These are phyloP conservation scores for Croton setiger DNA, from an alignment of 441 rosid species.

Conservation along the genomic window DNA sequence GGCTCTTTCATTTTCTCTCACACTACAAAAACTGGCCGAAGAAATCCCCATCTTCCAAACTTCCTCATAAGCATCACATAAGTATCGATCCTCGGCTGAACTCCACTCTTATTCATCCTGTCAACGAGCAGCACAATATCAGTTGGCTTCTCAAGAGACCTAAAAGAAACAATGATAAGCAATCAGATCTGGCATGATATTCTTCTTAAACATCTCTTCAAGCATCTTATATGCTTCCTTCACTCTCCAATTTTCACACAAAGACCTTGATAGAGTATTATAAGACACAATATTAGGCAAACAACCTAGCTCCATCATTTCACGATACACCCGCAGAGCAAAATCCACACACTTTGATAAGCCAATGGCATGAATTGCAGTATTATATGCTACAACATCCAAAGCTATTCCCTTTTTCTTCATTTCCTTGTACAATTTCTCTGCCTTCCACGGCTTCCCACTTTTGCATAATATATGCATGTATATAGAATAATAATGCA, in stretches of 20 bases:
- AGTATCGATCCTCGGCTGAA: conserved; percentile 71
- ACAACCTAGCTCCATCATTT: conserved; percentile 83
- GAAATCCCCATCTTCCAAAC: conserved; percentile 96
- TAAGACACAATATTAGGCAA: conserved; percentile 68
- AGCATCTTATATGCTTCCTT: conserved; percentile 60
- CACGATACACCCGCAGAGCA: conserved; percentile 52
- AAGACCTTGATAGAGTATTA: conserved; percentile 63
- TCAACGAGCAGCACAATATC: conserved; percentile 52
- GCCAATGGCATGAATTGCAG: conserved; percentile 62
- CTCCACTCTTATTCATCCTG: conserved; percentile 65
- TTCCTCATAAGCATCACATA: conserved; percentile 92
- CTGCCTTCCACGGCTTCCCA: conserved; percentile 83
- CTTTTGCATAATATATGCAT: conserved; percentile 87
- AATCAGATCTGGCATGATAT: conserved; percentile 48
- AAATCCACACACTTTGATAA: conserved; percentile 70
- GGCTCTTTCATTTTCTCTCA: conserved; percentile 79
- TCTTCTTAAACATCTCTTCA: conserved; percentile 64
- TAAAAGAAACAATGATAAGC: conserved; percentile 72
- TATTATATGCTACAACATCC: conserved; percentile 87
- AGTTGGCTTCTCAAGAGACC: conserved; percentile 56
- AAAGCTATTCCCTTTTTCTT: conserved; percentile 58
- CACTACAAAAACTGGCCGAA: conserved; percentile 58
- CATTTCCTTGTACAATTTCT: conserved; percentile 79
- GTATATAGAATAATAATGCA: conserved; percentile 83
- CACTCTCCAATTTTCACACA: conserved; percentile 70